phyloP scores from a whole-genome alignment of 2,329 filamentous ascomycete genomes.

The Didymellaceae sp. region DNA sequence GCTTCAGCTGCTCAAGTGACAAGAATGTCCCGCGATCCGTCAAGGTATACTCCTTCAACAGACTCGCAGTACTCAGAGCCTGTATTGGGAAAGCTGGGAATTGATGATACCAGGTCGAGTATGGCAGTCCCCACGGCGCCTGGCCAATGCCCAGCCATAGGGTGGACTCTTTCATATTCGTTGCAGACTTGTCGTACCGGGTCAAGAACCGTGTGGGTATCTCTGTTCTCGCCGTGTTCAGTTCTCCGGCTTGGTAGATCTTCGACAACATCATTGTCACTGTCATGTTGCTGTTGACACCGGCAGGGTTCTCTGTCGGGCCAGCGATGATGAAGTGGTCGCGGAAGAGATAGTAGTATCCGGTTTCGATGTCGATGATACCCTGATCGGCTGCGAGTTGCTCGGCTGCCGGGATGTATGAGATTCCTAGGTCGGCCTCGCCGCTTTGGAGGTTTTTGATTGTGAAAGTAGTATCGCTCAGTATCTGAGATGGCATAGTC shows the following conservation, averaged over 20 bases:
- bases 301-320: conserved; percentile 45
- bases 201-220: conserved; percentile 52
- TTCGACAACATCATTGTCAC: conserved; percentile 46
- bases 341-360: conserved; percentile 54
- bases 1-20: conserved; percentile 39
- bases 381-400: conserved; percentile 52
- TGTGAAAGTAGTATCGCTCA: conserved; percentile 55
- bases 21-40: conserved; percentile 57
- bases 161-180: conserved; percentile 57
- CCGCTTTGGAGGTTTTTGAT: conserved; percentile 53
- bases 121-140: conserved; percentile 54
- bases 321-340: conserved; percentile 58
- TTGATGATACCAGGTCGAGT: conserved; percentile 58
- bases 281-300: conserved; percentile 38
- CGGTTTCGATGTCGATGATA: conserved; percentile 33
- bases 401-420: conserved; percentile 54
- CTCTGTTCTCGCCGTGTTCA: conserved; percentile 36
- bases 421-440: conserved; percentile 55
- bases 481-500: conserved; percentile 26
- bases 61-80: conserved; percentile 52
- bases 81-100: conserved; percentile 56
- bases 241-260: conserved; percentile 44
- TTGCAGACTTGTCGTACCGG: conserved; percentile 58
- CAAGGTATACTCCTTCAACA: conserved; percentile 56
- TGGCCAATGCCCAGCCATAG: conserved; percentile 57